These are phyloP conservation scores for Verbascum thapsus DNA, from an alignment of 257 asterid species.

Conservation along the genomic window DNA sequence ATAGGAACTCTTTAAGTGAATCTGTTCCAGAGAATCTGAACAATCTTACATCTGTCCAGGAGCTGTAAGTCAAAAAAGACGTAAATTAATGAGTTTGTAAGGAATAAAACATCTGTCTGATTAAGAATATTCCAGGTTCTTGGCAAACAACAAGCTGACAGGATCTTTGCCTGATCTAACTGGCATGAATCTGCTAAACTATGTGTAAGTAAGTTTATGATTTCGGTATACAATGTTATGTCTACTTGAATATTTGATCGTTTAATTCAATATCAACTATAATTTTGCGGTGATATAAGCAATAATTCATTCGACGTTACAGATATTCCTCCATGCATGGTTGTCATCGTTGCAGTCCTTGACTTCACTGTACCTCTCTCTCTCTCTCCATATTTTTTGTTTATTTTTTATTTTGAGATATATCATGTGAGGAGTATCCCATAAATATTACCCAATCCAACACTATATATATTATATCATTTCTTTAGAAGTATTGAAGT, in stretches of 20 bases:
- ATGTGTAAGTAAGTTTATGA: constrained; percentile 44
- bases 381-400: constrained; percentile 6
- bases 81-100: neutral
- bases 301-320: constrained; percentile 44
- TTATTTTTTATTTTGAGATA: too few relatives aligned
- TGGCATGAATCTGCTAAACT: constrained; percentile 49
- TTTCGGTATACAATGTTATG: too few relatives aligned
- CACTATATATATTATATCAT: too few relatives aligned
- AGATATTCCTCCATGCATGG: constrained; percentile 46
- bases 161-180: constrained; percentile 75
- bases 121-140: constrained; percentile 47
- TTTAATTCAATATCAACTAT: neutral
- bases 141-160: constrained; percentile 65
- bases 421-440: too few relatives aligned
- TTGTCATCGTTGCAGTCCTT: constrained; percentile 41
- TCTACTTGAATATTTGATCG: too few relatives aligned
- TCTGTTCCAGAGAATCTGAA: constrained; percentile 62
- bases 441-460: too few relatives aligned
- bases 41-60: constrained; percentile 61
- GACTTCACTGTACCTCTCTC: constrained; percentile 44
- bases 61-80: constrained; percentile 60
- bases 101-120: neutral
- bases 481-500: too few relatives aligned
- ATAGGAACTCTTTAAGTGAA: constrained; percentile 61
- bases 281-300: constrained; percentile 54